A percentile compares a stretch with the other conserved stretches of the same genome.
Evolutionary conservation across 345 rosid species (phyloP).

Genomic region (Lumnitzera racemosa): DNA sequence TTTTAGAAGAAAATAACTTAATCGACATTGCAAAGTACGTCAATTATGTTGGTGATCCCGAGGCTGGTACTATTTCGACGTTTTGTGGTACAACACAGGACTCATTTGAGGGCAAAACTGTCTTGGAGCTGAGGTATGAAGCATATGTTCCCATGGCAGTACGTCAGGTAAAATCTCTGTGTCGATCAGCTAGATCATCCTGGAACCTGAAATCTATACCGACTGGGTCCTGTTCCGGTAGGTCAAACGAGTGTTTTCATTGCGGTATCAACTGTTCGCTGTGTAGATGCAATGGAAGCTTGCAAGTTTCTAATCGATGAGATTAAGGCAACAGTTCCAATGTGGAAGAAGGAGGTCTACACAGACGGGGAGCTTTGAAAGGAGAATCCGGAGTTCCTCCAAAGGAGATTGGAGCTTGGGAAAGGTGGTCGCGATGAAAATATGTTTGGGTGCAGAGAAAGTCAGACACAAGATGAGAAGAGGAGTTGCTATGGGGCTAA

Average conservation of each 20-base stretch:
- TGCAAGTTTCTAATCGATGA: constrained; percentile 79
- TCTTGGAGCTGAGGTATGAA: constrained; percentile 78
- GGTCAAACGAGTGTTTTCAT: constrained; percentile 84
- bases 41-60: constrained; percentile 52
- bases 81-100: constrained; percentile 74
- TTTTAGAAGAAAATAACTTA: constrained; percentile 51
- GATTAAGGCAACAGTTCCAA: constrained; percentile 79
- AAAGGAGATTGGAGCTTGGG: constrained; percentile 47
- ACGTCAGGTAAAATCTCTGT: constrained; percentile 44
- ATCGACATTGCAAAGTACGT: constrained; percentile 54
- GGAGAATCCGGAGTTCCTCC: constrained; percentile 77
- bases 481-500: constrained; percentile 56
- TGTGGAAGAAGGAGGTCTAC: constrained; percentile 95
- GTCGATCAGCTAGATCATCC: constrained; percentile 54
- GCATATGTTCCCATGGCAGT: constrained; percentile 86
- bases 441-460: constrained; percentile 18
- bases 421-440: constrained; percentile 15
- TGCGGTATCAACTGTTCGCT: constrained; percentile 78
- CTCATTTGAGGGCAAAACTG: constrained; percentile 70
- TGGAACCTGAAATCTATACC: constrained; percentile 73
- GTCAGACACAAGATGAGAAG: constrained; percentile 17
- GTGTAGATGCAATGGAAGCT: constrained; percentile 76
- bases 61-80: constrained; percentile 65
- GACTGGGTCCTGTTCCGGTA: constrained; percentile 76
- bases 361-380: constrained; percentile 89